phyloP scores from a whole-genome alignment of 1,284 basidiomycete species.

The Cutaneotrichosporon cyanovorans region DNA sequence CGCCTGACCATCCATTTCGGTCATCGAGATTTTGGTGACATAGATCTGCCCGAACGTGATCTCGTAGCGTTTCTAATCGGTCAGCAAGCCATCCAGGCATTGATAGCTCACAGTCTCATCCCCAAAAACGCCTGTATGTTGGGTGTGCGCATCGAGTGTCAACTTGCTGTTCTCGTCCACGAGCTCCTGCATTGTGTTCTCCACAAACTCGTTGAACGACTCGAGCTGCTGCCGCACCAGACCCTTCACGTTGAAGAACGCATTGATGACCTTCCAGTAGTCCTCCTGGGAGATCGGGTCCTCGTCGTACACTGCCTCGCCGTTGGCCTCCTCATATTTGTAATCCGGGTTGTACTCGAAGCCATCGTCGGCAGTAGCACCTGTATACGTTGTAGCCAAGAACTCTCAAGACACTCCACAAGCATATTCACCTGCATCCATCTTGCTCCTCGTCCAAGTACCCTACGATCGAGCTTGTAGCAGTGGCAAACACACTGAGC shows the following conservation, averaged over 20 bases:
- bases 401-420: slow-evolving; percentile 7
- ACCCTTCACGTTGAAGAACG: slow-evolving; percentile 96
- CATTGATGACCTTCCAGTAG: slow-evolving; percentile 90
- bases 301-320: slow-evolving; percentile 49
- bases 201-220: slow-evolving; percentile 98
- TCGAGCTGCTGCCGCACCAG: slow-evolving; percentile 96
- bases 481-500: too few species aligned
- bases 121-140: slow-evolving; percentile 77
- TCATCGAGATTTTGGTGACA: slow-evolving; percentile 86
- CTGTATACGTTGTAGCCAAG: slow-evolving; percentile 22
- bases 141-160: slow-evolving; percentile 90
- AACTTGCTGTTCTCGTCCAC: slow-evolving; percentile 93
- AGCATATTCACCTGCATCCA: slow-evolving; percentile 42
- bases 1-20: slow-evolving; percentile 90
- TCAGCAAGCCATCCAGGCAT: slow-evolving; percentile 1
- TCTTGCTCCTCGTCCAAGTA: slow-evolving; percentile 12
- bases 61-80: slow-evolving; percentile 75
- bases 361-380: slow-evolving; percentile 23
- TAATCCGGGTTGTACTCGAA: slow-evolving; percentile 32
- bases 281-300: slow-evolving; percentile 77
- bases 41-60: slow-evolving; percentile 98
- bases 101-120: slow-evolving; percentile 55
- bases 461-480: too few species aligned
- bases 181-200: slow-evolving; percentile 99
- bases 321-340: slow-evolving; percentile 41